Evolutionary conservation across 2,329 filamentous ascomycete species (phyloP).

Genomic region (Pseudogymnoascus sp.): DNA sequence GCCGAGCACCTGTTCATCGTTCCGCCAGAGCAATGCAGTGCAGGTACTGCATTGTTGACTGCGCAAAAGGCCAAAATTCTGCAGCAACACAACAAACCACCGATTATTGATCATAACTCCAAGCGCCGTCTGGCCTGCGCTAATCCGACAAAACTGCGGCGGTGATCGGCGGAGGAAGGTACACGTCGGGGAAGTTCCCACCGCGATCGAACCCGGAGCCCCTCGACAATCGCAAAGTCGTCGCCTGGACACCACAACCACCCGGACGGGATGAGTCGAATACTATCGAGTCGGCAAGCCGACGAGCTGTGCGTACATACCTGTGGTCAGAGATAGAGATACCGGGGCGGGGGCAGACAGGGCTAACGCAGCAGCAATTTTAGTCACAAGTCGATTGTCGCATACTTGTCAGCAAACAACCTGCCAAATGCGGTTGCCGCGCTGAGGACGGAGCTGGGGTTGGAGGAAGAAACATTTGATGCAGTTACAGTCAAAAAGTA

Average conservation of each 20-base stretch:
- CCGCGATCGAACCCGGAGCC: not conserved
- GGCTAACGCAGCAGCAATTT: conserved; percentile 11
- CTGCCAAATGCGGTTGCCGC: conserved; percentile 58
- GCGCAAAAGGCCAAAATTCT: not conserved
- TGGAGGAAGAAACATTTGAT: conserved; percentile 62
- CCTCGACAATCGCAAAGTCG: not conserved
- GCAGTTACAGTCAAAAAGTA: conserved; percentile 79
- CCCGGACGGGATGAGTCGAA: conserved; percentile 5
- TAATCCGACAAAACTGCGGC: not conserved
- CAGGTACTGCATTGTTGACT: conserved; percentile 7
- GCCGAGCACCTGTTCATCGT: not conserved
- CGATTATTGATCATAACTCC: not conserved
- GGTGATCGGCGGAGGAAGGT: conserved; percentile 3
- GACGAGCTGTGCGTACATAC: conserved; percentile 65
- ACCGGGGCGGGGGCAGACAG: conserved; percentile 1
- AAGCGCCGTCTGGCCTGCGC: not conserved
- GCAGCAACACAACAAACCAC: not conserved
- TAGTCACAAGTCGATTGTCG: conserved; percentile 84
- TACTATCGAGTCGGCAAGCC: conserved; percentile 62
- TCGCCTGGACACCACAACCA: not conserved
- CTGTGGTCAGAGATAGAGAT: conserved; percentile 3
- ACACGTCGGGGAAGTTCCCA: not conserved
- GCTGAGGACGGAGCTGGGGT: conserved; percentile 61
- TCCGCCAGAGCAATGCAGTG: conserved; percentile 1
- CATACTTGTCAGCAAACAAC: conserved; percentile 67